phyloP scores from a whole-genome alignment of 2,329 filamentous ascomycete species.

The Venturia effusa region DNA sequence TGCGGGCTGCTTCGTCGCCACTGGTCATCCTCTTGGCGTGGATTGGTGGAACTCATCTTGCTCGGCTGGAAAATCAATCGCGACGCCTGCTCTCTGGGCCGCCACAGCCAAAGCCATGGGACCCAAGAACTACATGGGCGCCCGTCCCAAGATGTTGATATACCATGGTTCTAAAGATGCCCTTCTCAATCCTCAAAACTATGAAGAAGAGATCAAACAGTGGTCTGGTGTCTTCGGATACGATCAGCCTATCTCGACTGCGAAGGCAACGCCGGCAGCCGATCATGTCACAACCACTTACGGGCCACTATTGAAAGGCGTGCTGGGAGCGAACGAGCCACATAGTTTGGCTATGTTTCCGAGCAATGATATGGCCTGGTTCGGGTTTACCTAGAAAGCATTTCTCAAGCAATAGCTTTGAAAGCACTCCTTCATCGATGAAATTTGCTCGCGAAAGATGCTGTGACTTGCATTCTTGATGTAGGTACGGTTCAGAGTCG shows the following conservation, averaged over 20 bases:
- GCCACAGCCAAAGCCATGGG: slow-evolving; percentile 24
- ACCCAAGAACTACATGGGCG: slow-evolving; percentile 24
- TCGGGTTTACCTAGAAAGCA: neutral
- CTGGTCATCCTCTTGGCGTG: neutral
- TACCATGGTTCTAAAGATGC: slow-evolving; percentile 27
- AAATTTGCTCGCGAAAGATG: too few species aligned
- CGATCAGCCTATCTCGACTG: neutral
- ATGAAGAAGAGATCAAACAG: slow-evolving; percentile 10
- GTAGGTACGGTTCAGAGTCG: too few species aligned
- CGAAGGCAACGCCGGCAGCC: neutral
- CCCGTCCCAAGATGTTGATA: slow-evolving; percentile 25
- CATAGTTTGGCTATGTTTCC: slow-evolving; percentile 7
- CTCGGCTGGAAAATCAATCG: slow-evolving; percentile 15
- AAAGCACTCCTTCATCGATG: too few species aligned
- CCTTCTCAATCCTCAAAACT: slow-evolving; percentile 2
- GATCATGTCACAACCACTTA: slow-evolving; percentile 1
- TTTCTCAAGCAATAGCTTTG: neutral
- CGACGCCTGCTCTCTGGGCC: slow-evolving; percentile 21
- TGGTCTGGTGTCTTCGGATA: slow-evolving; percentile 11
- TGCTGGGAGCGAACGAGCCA: neutral
- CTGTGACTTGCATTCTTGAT: too few species aligned
- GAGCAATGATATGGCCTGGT: slow-evolving; percentile 5
- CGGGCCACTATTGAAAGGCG: neutral
- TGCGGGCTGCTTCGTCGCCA: slow-evolving; percentile 34
- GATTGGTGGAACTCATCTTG: slow-evolving; percentile 16